Conservation (phyloP, 306 rosid species). For the Vigna nakashimae region DNA sequence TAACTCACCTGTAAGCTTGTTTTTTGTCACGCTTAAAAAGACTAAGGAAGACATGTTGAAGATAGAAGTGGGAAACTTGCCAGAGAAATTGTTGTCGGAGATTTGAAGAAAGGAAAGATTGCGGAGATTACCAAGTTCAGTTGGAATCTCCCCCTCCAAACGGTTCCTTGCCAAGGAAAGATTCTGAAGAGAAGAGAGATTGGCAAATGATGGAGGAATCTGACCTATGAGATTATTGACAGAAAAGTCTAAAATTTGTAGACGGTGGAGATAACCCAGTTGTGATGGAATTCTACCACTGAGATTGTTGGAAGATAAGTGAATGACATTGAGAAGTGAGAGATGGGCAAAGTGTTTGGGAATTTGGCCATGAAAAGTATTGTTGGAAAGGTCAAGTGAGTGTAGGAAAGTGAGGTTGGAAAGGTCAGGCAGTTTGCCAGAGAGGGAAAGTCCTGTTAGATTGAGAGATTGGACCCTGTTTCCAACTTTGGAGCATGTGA, state of each 20-base stretch:
- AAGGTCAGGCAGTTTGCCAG: slow-evolving; percentile 40
- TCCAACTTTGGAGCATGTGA: slow-evolving; percentile 45
- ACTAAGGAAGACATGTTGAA: slow-evolving; percentile 47
- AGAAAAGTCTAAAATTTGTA: slow-evolving; percentile 45
- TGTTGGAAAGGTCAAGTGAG: slow-evolving; percentile 44
- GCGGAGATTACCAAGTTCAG: slow-evolving; percentile 40
- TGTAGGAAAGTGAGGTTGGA: slow-evolving; percentile 46
- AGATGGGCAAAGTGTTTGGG: slow-evolving; percentile 29
- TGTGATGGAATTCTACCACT: slow-evolving; percentile 45
- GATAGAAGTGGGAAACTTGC: slow-evolving; percentile 48
- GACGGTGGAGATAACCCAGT: slow-evolving; percentile 34
- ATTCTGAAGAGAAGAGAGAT: slow-evolving; percentile 36
- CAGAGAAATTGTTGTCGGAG: slow-evolving; percentile 43
- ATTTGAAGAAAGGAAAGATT: slow-evolving; percentile 45
- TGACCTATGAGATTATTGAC: slow-evolving; percentile 50
- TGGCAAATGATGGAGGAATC: slow-evolving; percentile 48
- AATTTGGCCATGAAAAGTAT: slow-evolving; percentile 46
- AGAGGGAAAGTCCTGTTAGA: slow-evolving; percentile 35
- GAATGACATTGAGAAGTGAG: slow-evolving; percentile 31
- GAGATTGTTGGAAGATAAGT: slow-evolving; percentile 39
- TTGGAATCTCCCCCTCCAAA: slow-evolving; percentile 48
- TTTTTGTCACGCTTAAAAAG: neutral
- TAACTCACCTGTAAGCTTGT: neutral
- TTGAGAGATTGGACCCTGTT: slow-evolving; percentile 48
- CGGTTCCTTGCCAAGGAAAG: slow-evolving; percentile 46